Conservation (phyloP, 2,329 filamentous ascomycete genomes). For the Penicillium thymicola region DNA sequence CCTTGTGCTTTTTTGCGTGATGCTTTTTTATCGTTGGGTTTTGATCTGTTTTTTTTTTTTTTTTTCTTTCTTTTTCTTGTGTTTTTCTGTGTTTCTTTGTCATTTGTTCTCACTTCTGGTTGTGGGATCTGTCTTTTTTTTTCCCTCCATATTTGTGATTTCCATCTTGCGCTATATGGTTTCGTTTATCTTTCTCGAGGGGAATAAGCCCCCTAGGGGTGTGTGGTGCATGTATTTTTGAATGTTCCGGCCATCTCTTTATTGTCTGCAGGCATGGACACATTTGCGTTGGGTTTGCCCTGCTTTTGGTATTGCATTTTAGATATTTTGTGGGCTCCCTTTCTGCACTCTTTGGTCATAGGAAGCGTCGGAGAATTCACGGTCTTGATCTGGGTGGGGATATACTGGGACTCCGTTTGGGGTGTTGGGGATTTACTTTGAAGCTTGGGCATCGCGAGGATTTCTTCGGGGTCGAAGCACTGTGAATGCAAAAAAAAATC, state of each 20-base stretch:
- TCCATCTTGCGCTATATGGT: slow-evolving; percentile 18
- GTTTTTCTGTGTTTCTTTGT: slow-evolving; percentile 2
- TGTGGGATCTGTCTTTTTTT: slow-evolving; percentile 13
- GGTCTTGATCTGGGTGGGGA: slow-evolving; percentile 40
- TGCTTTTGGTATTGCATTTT: slow-evolving; percentile 29
- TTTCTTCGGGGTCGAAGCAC: slow-evolving; percentile 27
- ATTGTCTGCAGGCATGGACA: slow-evolving; percentile 13
- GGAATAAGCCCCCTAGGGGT: background rate
- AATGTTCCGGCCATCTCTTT: slow-evolving; percentile 8
- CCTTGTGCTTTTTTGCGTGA: slow-evolving; percentile 18
- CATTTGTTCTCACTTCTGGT: slow-evolving; percentile 15
- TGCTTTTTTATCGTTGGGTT: slow-evolving; percentile 11
- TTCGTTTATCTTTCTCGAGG: slow-evolving; percentile 10
- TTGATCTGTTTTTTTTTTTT: slow-evolving; percentile 23
- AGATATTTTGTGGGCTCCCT: slow-evolving; percentile 28
- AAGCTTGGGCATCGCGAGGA: slow-evolving; percentile 28
- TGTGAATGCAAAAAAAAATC: slow-evolving; percentile 31
- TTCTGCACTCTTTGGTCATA: slow-evolving; percentile 36
- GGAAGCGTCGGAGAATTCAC: slow-evolving; percentile 39
- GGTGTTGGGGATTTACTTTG: slow-evolving; percentile 42
- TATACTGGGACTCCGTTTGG: slow-evolving; percentile 39
- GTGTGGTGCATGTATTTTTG: slow-evolving; percentile 16
- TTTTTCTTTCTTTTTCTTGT: slow-evolving; percentile 23
- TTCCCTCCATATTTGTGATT: slow-evolving; percentile 16
- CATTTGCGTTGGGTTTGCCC: slow-evolving; percentile 24